These are phyloP conservation scores for Penicillium pulvis DNA, from an alignment of 495 filamentous ascomycete species.

Conservation along the genomic window DNA sequence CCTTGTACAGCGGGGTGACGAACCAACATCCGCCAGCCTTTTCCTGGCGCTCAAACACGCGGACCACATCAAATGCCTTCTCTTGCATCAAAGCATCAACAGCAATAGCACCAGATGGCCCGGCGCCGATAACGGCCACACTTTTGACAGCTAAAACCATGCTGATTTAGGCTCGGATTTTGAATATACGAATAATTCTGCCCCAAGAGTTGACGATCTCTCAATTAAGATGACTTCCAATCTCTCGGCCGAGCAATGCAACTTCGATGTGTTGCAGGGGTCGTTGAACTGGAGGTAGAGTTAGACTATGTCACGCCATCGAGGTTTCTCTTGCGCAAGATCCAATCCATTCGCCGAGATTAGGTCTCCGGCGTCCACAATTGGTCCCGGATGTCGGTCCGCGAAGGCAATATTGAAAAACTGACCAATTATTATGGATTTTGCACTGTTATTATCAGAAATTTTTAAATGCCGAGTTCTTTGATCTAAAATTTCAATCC, in stretches of 20 bases:
- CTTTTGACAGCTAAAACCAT: slow-evolving; percentile 42
- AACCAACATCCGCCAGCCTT: slow-evolving; percentile 61
- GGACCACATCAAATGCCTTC: slow-evolving; percentile 54
- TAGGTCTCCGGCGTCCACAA: background rate
- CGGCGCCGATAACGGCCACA: slow-evolving; percentile 61
- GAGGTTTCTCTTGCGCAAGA: slow-evolving; percentile 19
- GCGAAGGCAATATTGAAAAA: background rate
- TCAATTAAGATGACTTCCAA: background rate
- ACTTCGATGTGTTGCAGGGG: background rate
- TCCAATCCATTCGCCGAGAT: background rate
- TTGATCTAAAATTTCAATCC: slow-evolving; percentile 5
- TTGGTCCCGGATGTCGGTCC: background rate
- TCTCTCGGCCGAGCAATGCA: slow-evolving; percentile 26
- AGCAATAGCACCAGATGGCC: slow-evolving; percentile 60
- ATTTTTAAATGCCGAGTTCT: background rate
- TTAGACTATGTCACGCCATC: slow-evolving; percentile 30
- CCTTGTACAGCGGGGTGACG: slow-evolving; percentile 9
- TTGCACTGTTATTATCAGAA: background rate
- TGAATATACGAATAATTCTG: background rate
- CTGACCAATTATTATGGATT: background rate
- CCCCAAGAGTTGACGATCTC: background rate
- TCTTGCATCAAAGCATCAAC: slow-evolving; percentile 60
- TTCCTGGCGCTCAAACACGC: slow-evolving; percentile 62
- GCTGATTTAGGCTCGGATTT: background rate
- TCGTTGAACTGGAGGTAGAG: slow-evolving; percentile 11